Conservation (phyloP, 352 stramenopile species). For the Globisporangium echinulatum region DNA sequence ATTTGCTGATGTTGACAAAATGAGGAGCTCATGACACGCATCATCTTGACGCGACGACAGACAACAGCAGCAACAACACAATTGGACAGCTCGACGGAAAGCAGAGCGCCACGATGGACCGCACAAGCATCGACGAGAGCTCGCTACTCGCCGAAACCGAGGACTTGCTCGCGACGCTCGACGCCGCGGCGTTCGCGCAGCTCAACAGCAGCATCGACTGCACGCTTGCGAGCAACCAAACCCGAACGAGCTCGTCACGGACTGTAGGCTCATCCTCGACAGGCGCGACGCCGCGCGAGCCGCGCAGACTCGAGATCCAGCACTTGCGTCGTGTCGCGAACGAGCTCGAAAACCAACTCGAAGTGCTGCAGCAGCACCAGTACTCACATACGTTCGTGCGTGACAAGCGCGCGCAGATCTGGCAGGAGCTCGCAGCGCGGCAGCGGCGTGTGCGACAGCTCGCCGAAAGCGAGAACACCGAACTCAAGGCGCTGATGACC, state of each 20-base stretch:
- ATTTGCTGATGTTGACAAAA: no score
- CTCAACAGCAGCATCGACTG: neutral
- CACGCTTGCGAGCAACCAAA: no score
- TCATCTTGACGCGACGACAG: neutral
- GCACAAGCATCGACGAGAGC: constrained; percentile 9
- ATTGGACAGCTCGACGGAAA: neutral
- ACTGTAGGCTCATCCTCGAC: neutral
- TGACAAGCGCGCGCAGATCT: constrained; percentile 5
- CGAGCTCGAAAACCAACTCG: constrained; percentile 4
- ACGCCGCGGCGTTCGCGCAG: constrained; percentile 1
- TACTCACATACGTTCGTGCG: neutral
- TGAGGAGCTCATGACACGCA: neutral
- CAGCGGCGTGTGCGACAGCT: constrained; percentile 1
- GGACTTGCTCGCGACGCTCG: constrained; percentile 5
- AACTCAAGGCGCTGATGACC: constrained; percentile 4
- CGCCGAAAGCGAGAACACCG: constrained; percentile 4
- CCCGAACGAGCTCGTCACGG: neutral
- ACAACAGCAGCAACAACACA: neutral
- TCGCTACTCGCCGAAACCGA: constrained; percentile 11
- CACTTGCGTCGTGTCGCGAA: neutral
- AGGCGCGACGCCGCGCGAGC: neutral
- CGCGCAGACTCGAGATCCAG: constrained; percentile 1
- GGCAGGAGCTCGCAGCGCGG: constrained; percentile 7
- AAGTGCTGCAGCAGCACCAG: constrained; percentile 2
- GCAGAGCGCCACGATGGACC: neutral